Conservation (phyloP, 2,329 filamentous ascomycete genomes). For the Torrubiellomyces zombiae region DNA sequence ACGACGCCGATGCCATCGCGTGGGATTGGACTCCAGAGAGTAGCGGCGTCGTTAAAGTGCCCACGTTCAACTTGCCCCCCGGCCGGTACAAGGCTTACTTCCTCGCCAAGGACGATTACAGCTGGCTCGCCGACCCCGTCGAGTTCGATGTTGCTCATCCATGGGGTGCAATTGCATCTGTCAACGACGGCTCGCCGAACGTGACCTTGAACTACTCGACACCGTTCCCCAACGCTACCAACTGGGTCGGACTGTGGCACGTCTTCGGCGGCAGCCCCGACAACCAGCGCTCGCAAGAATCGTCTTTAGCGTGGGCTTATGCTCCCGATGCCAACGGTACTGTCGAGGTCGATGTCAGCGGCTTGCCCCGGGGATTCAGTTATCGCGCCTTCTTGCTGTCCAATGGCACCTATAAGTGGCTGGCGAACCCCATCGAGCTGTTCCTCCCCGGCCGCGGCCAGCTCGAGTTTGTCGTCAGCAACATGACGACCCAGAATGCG, state of each 20-base stretch:
- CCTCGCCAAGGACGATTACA: constrained; percentile 16
- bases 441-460: constrained; percentile 8
- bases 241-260: constrained; percentile 22
- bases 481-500: constrained; percentile 18
- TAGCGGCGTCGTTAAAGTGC: constrained; percentile 11
- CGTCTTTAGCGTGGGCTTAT: constrained; percentile 18
- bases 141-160: constrained; percentile 10
- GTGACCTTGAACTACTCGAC: constrained; percentile 21
- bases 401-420: constrained; percentile 17
- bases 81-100: constrained; percentile 19
- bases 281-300: constrained; percentile 11
- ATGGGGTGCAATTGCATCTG: constrained; percentile 4
- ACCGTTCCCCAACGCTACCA: constrained; percentile 9
- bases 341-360: constrained; percentile 9
- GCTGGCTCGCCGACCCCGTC: constrained; percentile 16
- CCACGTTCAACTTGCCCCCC: constrained; percentile 7
- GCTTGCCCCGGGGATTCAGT: constrained; percentile 11
- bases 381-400: constrained; percentile 22
- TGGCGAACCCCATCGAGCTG: constrained; percentile 17
- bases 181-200: constrained; percentile 3
- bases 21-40: constrained; percentile 15
- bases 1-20: constrained; percentile 10
- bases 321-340: constrained; percentile 12
- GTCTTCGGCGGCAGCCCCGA: constrained; percentile 17
- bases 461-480: constrained; percentile 13